These are phyloP conservation scores for Zymoseptoria crescenta DNA, from an alignment of 2,329 filamentous ascomycete genomes.

Conservation along the genomic window DNA sequence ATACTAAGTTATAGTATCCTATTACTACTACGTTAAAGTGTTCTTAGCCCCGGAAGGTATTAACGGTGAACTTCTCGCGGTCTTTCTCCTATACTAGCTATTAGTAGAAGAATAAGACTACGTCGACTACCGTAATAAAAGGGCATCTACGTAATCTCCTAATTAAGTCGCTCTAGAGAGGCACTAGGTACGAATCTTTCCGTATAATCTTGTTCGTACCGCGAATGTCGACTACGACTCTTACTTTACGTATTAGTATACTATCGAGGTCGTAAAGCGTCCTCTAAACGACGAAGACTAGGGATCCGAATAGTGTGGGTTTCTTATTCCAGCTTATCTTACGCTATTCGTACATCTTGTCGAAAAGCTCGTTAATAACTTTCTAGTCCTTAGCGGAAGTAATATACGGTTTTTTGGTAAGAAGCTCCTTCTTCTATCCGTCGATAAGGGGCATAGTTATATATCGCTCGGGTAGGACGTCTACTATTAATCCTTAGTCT, in stretches of 20 bases:
- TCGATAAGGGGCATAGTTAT: neutral
- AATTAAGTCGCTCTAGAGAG: neutral
- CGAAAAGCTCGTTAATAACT: neutral
- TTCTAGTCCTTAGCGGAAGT: neutral
- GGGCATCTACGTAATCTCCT: neutral
- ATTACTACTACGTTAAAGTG: constrained; percentile 1
- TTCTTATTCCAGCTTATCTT: neutral
- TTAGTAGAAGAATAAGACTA: constrained; percentile 2
- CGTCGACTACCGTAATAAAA: neutral
- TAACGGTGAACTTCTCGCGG: constrained; percentile 4
- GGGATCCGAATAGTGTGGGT: neutral
- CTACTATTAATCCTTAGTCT: neutral
- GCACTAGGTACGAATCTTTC: neutral
- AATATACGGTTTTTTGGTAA: neutral
- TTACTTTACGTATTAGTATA: neutral
- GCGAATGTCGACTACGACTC: neutral
- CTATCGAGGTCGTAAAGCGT: neutral
- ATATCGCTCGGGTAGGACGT: neutral
- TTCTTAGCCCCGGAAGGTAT: neutral
- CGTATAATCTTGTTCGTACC: neutral
- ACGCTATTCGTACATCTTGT: neutral
- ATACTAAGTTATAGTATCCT: constrained; percentile 1
- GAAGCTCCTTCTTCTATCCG: neutral
- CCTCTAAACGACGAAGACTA: neutral
- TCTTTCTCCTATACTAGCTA: neutral